These are phyloP conservation scores for Xylaria castorea DNA, from an alignment of 495 filamentous ascomycete species.

Conservation along the genomic window DNA sequence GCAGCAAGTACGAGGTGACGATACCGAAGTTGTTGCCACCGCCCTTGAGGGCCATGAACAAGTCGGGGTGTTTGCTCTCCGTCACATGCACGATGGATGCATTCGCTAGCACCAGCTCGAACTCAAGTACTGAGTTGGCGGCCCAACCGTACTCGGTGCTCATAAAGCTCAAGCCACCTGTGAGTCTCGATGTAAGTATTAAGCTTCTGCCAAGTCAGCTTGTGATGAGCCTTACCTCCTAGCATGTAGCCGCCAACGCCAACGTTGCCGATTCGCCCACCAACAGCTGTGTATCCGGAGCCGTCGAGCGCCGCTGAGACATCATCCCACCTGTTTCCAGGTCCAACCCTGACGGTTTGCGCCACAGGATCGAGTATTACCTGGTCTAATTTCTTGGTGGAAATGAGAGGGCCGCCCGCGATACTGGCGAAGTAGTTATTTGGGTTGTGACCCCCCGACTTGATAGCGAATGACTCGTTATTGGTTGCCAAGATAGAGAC, in stretches of 20 bases:
- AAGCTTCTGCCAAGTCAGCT: background rate
- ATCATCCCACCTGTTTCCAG: slow-evolving; percentile 59
- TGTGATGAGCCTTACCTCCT: slow-evolving; percentile 35
- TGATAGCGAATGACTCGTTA: slow-evolving; percentile 56
- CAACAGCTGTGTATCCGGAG: slow-evolving; percentile 53
- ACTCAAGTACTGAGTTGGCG: slow-evolving; percentile 60
- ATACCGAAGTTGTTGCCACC: slow-evolving; percentile 60
- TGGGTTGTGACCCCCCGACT: slow-evolving; percentile 59
- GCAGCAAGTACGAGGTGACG: slow-evolving; percentile 56
- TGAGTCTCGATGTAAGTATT: slow-evolving; percentile 30
- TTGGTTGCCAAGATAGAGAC: slow-evolving; percentile 42
- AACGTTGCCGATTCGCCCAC: slow-evolving; percentile 56
- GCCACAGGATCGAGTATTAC: slow-evolving; percentile 53
- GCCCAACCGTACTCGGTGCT: slow-evolving; percentile 65
- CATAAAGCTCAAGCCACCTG: slow-evolving; percentile 55
- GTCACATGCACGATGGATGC: slow-evolving; percentile 59
- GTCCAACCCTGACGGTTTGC: slow-evolving; percentile 53
- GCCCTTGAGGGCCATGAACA: slow-evolving; percentile 54
- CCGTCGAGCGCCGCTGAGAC: slow-evolving; percentile 57
- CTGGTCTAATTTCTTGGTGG: slow-evolving; percentile 53
- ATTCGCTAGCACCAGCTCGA: slow-evolving; percentile 63
- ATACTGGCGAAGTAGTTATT: slow-evolving; percentile 62
- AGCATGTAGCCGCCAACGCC: slow-evolving; percentile 54
- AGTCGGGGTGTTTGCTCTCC: slow-evolving; percentile 45
- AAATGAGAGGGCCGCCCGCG: slow-evolving; percentile 59